Evolutionary conservation across 768 basidiomycete genomes (phyloP).

Genomic region (Wakefieldia striispora): DNA sequence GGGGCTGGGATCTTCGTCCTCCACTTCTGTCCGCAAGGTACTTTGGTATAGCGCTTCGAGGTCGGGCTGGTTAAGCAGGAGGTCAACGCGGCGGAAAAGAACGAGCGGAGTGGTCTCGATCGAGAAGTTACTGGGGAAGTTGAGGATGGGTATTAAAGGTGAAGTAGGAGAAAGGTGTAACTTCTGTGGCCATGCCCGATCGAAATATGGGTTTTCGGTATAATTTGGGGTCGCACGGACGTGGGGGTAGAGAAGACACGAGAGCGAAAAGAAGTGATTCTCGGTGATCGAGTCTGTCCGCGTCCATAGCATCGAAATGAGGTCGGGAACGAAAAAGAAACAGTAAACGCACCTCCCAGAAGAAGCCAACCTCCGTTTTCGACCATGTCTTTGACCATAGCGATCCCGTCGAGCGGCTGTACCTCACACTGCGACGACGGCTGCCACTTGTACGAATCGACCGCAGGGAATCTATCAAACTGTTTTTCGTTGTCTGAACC

Average conservation of each 20-base stretch:
- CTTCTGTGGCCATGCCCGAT: constrained; percentile 65
- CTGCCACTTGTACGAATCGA: constrained; percentile 52
- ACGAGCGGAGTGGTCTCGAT: constrained; percentile 58
- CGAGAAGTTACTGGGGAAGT: constrained; percentile 52
- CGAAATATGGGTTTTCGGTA: constrained; percentile 49
- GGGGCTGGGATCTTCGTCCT: constrained; percentile 10
- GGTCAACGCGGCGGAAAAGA: constrained; percentile 63
- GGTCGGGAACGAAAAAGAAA: neutral
- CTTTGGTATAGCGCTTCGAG: constrained; percentile 44
- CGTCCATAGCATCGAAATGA: neutral
- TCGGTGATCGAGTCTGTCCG: constrained; percentile 63
- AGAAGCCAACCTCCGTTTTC: constrained; percentile 71
- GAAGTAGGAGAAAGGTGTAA: constrained; percentile 60
- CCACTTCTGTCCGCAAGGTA: constrained; percentile 16
- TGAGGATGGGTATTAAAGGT: constrained; percentile 30
- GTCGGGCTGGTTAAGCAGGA: constrained; percentile 50
- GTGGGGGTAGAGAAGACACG: constrained; percentile 64
- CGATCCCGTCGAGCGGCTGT: constrained; percentile 38
- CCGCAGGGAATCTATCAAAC: constrained; percentile 53
- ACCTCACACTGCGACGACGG: constrained; percentile 46
- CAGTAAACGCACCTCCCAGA: constrained; percentile 51
- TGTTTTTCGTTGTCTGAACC: constrained; percentile 47
- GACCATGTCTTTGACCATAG: constrained; percentile 55
- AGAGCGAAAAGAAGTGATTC: constrained; percentile 72
- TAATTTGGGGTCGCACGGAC: constrained; percentile 66